Evolutionary conservation across 2,329 filamentous ascomycete genomes (phyloP).

Genomic region (Aspergillus sp.): DNA sequence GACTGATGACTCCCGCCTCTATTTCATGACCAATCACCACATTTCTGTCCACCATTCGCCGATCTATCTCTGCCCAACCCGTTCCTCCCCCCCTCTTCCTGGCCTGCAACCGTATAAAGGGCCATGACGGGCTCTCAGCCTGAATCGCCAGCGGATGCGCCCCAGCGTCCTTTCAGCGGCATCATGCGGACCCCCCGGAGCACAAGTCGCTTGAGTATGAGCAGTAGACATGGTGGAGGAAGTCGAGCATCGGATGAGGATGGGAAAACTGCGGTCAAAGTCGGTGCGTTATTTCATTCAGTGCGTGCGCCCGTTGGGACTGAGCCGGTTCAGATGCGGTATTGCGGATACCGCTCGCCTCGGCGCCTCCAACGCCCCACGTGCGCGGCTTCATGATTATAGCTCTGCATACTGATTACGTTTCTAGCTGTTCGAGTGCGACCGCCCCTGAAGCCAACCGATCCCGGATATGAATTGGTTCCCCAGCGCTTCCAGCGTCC

Average conservation of each 20-base stretch:
- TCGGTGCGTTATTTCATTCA: slow-evolving; percentile 66
- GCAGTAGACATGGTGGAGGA: slow-evolving; percentile 69
- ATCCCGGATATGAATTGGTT: slow-evolving; percentile 92
- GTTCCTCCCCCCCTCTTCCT: slow-evolving; percentile 1
- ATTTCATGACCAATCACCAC: slow-evolving; percentile 17
- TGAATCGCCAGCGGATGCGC: slow-evolving; percentile 59
- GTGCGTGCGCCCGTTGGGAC: neutral
- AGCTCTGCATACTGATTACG: slow-evolving; percentile 15
- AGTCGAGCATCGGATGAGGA: slow-evolving; percentile 90
- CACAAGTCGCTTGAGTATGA: slow-evolving; percentile 80
- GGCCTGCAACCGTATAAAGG: slow-evolving; percentile 14
- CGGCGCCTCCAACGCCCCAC: neutral
- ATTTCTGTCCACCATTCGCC: slow-evolving; percentile 10
- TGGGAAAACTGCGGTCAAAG: slow-evolving; percentile 87
- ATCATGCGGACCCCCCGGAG: slow-evolving; percentile 77
- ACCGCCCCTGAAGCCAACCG: slow-evolving; percentile 76
- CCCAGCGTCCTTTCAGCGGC: slow-evolving; percentile 75
- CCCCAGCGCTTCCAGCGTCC: slow-evolving; percentile 92
- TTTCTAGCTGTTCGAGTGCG: slow-evolving; percentile 82
- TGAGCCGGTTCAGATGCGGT: slow-evolving; percentile 1
- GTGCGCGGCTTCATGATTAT: neutral
- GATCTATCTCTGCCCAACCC: slow-evolving; percentile 10
- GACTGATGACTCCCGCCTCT: slow-evolving; percentile 21
- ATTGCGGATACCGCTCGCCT: slow-evolving; percentile 6
- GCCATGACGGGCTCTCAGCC: slow-evolving; percentile 70